These are phyloP conservation scores for Omphalea diandra DNA, from an alignment of 441 rosid genomes.

Conservation along the genomic window DNA sequence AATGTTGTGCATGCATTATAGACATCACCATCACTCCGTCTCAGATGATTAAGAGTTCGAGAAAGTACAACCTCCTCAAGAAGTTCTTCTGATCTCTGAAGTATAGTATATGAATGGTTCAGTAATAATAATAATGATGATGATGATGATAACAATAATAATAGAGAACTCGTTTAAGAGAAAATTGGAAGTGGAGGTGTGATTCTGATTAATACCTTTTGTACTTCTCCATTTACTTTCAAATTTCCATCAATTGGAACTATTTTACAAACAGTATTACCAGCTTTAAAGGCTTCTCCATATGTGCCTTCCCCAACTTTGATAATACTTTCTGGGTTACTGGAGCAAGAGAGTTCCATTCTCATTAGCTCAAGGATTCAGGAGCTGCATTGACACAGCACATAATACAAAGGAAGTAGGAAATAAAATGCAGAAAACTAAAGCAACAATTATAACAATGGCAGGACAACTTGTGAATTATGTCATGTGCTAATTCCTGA, in stretches of 20 bases:
- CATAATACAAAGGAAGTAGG: slow-evolving; percentile 2
- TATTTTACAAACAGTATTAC: slow-evolving; percentile 83
- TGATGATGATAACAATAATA: no score
- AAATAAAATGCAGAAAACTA: slow-evolving; percentile 14
- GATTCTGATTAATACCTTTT: slow-evolving; percentile 56
- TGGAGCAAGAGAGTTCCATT: slow-evolving; percentile 33
- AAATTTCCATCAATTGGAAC: slow-evolving; percentile 94
- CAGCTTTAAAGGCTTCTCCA: slow-evolving; percentile 92
- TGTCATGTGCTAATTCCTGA: neutral
- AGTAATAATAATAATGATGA: no score
- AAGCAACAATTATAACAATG: slow-evolving; percentile 12
- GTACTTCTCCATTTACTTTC: slow-evolving; percentile 86
- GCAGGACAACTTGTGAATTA: neutral
- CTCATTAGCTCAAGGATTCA: slow-evolving; percentile 22
- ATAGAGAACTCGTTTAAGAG: neutral
- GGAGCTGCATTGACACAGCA: slow-evolving; percentile 18
- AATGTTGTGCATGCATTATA: slow-evolving; percentile 58
- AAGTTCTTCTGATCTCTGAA: slow-evolving; percentile 93
- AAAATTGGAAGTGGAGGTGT: neutral
- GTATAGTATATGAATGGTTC: slow-evolving; percentile 24
- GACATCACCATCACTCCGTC: slow-evolving; percentile 36
- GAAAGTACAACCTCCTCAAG: slow-evolving; percentile 92
- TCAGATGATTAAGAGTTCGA: slow-evolving; percentile 66
- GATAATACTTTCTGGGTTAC: slow-evolving; percentile 62
- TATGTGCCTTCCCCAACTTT: slow-evolving; percentile 98